A percentile compares a stretch with the other conserved stretches of the same genome.
Evolutionary conservation across 805 yeast genomes (phyloP).

Genomic region (Saccharomycopsis capsularis): DNA sequence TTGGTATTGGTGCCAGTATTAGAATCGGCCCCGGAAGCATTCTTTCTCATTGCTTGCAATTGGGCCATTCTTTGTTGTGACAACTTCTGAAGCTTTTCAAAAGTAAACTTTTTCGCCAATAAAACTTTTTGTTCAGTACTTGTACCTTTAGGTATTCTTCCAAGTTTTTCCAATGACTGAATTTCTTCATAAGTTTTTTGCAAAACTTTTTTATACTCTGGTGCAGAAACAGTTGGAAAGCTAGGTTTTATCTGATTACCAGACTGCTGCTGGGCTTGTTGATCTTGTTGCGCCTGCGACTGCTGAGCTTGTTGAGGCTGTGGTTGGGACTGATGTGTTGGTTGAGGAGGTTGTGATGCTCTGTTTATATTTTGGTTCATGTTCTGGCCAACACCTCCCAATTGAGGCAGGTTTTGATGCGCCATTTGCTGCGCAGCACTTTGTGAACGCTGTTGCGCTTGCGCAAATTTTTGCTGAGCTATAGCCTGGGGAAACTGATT

Average conservation of each 20-base stretch:
- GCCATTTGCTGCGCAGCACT: slow-evolving; percentile 2
- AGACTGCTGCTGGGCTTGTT: slow-evolving; percentile 7
- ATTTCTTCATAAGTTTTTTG: slow-evolving; percentile 9
- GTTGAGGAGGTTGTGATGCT: too few relatives aligned
- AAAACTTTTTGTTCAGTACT: slow-evolving; percentile 10
- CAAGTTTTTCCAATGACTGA: slow-evolving; percentile 3
- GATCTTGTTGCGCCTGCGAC: too few relatives aligned
- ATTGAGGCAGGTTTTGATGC: too few relatives aligned
- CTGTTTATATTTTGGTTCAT: too few relatives aligned
- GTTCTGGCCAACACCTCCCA: too few relatives aligned
- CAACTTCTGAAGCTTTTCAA: slow-evolving; percentile 7
- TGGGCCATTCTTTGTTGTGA: slow-evolving; percentile 5
- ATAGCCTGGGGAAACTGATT: slow-evolving; percentile 19
- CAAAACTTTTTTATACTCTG: slow-evolving; percentile 6
- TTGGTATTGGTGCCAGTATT: neutral
- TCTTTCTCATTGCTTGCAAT: neutral
- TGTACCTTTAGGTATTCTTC: slow-evolving; percentile 4
- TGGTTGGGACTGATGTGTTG: too few relatives aligned
- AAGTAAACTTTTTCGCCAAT: slow-evolving; percentile 10
- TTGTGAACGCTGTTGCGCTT: neutral
- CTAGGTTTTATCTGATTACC: too few relatives aligned
- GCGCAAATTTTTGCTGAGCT: slow-evolving; percentile 13
- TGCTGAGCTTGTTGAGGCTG: slow-evolving; percentile 9
- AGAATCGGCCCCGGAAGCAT: neutral
- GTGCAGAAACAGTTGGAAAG: neutral